Percentiles rank a stretch among this genome's conserved stretches.
Evolutionary conservation across 2,329 filamentous ascomycete species (phyloP).

Genomic region (Clonostachys solani): DNA sequence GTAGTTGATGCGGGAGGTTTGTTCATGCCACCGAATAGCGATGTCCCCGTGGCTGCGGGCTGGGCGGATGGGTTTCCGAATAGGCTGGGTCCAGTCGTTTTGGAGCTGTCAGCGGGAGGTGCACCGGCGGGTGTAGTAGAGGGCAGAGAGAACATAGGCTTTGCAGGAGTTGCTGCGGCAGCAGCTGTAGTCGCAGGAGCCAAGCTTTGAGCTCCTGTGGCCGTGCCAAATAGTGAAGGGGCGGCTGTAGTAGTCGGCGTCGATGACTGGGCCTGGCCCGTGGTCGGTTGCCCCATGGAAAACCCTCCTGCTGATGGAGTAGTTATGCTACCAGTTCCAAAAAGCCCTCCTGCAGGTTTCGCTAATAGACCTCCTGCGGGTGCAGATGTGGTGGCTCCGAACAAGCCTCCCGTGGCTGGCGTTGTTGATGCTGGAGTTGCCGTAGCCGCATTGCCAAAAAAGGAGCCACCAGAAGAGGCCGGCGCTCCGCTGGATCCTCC

Average conservation of each 20-base stretch:
- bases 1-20: slow-evolving; percentile 1
- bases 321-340: slow-evolving; percentile 4
- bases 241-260: background rate
- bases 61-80: slow-evolving; percentile 16
- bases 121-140: slow-evolving; percentile 53
- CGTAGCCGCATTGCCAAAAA: slow-evolving; percentile 11
- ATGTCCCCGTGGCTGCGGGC: background rate
- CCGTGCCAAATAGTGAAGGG: slow-evolving; percentile 7
- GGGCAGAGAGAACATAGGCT: slow-evolving; percentile 39
- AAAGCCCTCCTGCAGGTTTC: slow-evolving; percentile 17
- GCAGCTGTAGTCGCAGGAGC: slow-evolving; percentile 5
- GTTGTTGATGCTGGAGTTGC: slow-evolving; percentile 7
- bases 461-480: slow-evolving; percentile 1
- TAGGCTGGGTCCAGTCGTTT: slow-evolving; percentile 19
- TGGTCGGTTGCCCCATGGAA: slow-evolving; percentile 1
- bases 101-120: slow-evolving; percentile 34
- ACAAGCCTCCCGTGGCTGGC: slow-evolving; percentile 10
- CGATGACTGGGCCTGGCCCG: slow-evolving; percentile 14
- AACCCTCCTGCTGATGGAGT: slow-evolving; percentile 1
- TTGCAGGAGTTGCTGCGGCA: slow-evolving; percentile 31
- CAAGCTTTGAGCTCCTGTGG: background rate
- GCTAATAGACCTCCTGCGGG: background rate
- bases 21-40: background rate
- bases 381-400: slow-evolving; percentile 9
- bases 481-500: slow-evolving; percentile 14